Conservation (phyloP, 805 yeast species). For the Hanseniaspora thailandica region DNA sequence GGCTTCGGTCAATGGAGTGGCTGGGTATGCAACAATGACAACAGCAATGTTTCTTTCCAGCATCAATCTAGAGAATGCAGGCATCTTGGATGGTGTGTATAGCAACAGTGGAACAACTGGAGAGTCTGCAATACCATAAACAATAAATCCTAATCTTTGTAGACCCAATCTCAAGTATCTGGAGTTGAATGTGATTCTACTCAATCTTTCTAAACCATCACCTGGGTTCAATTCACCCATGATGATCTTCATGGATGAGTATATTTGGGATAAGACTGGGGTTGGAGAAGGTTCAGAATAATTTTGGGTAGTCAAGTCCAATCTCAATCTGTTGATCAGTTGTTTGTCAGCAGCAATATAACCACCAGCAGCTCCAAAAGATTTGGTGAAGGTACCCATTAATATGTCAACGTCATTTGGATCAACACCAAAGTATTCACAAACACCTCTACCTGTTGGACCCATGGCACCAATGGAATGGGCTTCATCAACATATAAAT, state of each 20-base stretch:
- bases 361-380: slow-evolving; percentile 98
- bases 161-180: slow-evolving; percentile 84
- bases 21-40: slow-evolving; percentile 95
- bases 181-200: slow-evolving; percentile 90
- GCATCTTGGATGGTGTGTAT: slow-evolving; percentile 89
- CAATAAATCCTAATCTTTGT: slow-evolving; percentile 85
- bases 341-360: slow-evolving; percentile 69
- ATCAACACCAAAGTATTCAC: slow-evolving; percentile 78
- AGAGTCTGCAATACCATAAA: slow-evolving; percentile 88
- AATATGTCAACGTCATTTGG: slow-evolving; percentile 70
- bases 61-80: slow-evolving; percentile 76
- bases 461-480: slow-evolving; percentile 99
- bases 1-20: slow-evolving; percentile 81
- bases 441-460: slow-evolving; percentile 83
- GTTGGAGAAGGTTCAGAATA: slow-evolving; percentile 86
- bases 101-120: slow-evolving; percentile 86
- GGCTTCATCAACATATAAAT: slow-evolving; percentile 90
- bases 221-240: slow-evolving; percentile 78
- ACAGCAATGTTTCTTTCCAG: slow-evolving; percentile 75
- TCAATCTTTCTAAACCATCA: slow-evolving; percentile 82
- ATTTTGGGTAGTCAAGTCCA: slow-evolving; percentile 57
- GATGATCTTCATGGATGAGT: slow-evolving; percentile 65
- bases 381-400: slow-evolving; percentile 96
- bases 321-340: slow-evolving; percentile 61
- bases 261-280: slow-evolving; percentile 79